Percentiles rank a stretch among this genome's conserved stretches.
Evolutionary conservation across 306 rosid genomes (phyloP).

Genomic region (Senna siamea): DNA sequence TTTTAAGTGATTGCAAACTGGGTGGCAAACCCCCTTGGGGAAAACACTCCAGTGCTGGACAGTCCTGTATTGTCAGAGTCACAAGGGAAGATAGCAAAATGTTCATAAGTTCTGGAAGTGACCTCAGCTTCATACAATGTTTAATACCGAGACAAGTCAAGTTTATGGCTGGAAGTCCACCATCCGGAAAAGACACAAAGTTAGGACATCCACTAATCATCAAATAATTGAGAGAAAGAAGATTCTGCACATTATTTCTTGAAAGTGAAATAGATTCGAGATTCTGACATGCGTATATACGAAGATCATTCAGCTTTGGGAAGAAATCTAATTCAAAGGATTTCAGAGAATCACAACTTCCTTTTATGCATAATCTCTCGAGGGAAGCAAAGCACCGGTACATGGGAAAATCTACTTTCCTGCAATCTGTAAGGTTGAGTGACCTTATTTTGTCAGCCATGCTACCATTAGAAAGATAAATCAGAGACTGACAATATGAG

Average conservation of each 20-base stretch:
- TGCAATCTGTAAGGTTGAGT: background rate
- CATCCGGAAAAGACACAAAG: slow-evolving; percentile 11
- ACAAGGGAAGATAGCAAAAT: slow-evolving; percentile 26
- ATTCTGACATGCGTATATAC: slow-evolving; percentile 7
- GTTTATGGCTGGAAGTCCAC: slow-evolving; percentile 6
- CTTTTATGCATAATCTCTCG: background rate
- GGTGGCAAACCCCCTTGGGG: slow-evolving; percentile 35
- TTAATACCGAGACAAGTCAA: background rate
- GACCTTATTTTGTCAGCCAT: background rate
- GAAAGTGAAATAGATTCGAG: slow-evolving; percentile 13
- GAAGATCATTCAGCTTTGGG: background rate
- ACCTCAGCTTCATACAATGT: slow-evolving; percentile 1
- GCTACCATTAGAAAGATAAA: background rate
- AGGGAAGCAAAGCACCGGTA: background rate
- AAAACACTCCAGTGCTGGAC: slow-evolving; percentile 35
- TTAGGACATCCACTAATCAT: slow-evolving; percentile 6
- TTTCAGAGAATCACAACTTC: slow-evolving; percentile 5
- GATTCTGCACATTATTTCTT: background rate
- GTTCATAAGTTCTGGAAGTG: slow-evolving; percentile 16
- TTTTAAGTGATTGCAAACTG: background rate
- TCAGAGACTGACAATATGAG: background rate
- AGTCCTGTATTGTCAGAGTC: background rate
- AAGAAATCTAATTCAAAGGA: background rate
- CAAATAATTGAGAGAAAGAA: background rate
- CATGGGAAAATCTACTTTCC: slow-evolving; percentile 4